Base-by-base conservation (phyloP, 306 rosid genomes). In the Phaseolus lunatus region DNA sequence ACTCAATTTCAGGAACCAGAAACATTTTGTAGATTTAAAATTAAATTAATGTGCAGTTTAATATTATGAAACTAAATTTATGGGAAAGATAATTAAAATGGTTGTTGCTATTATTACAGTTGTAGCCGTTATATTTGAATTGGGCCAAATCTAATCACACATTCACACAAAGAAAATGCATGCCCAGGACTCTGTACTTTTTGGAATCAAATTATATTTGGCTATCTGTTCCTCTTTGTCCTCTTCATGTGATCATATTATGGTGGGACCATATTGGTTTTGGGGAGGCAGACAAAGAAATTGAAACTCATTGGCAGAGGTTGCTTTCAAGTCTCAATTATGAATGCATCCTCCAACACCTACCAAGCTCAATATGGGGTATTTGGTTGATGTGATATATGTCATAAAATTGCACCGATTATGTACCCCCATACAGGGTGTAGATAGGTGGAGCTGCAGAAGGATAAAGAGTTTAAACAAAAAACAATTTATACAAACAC, bases 291-390 rank as follows among this genome's bases (percentile, higher is more conserved):
- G 88, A 78, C 86, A 75, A 64, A 74, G 81, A 79, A 70, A 81
- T 65, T 77, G 59, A 71, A 69, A 76, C 16, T 33, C 79, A 37
- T 44, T 19, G 12, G 61, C 67, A 67, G 31, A 69, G 72, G 61
- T 70, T 53, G 70, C 78, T 78, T 85, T 85, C 86, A 43, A 78
- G 20, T 63, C 77, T 57, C 75, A 82, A 82, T 71, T 41, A 85
- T 82, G 77, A 56, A 71, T 26, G 79, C 68, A 71, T 22, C 52
- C 22, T 3, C 76, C 64, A 66, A 47, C 84, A 49, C 27, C 72
- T 23, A 62, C 71, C 81, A 33, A 67, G 67, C 44, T 61, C 44
- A 2, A 0, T 39, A n/a, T 11, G 7, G 29, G 6, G 20, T 44
- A 43, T 52, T 72, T 43, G 78, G 65, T 7, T 49, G 43, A 72